Base-by-base conservation (phyloP, 1,284 basidiomycete species). In the Fomitopsis betulina region DNA sequence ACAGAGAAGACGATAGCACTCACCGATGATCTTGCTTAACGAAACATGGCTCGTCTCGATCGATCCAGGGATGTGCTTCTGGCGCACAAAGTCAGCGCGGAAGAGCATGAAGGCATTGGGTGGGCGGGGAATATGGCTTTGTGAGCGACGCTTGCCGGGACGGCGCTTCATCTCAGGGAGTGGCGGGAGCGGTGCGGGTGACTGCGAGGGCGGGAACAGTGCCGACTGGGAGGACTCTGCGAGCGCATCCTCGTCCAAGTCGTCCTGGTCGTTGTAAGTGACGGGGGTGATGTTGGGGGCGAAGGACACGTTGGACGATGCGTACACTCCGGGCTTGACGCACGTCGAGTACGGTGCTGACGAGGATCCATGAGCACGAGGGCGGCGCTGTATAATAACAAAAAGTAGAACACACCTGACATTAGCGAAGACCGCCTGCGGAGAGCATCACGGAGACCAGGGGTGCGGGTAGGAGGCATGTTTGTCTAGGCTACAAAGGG, bases 101-200 rank as follows among this genome's bases (percentile, higher is more conserved):
- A 94, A 96, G 62, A 96, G 83, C 83, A 96, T 96, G 79, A 96
- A 96, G 0, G 94, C 93, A 67, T 96, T 96, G 1, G 93, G 87
- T 0, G 94, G 94, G 1, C 94, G 83, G 10, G 94, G 93, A 64
- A 96, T 91, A 70, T 96, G 87, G 43, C 76, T 75, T 45, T 84
- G 79, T 12, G 83, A 84, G 56, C 79, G 79, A 42, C 84, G 78
- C 72, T 86, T 88, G 47, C 84, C 0, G 79, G 76, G 0, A 82
- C 79, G 72, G 52, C 79, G 74, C 1, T 75, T 66, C 0, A 77
- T 71, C 0, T 54, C 65, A 59, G 62, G 69, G 43, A n/a, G n/a
- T n/a, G n/a, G n/a, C n/a, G 63, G 53, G 2, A 68, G 50, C 0
- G 68, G 35, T 9, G 13, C 8, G 35, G 35, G 5, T 30, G 8